Percentiles rank a stretch among this genome's conserved stretches.
Conservation (phyloP, 768 basidiomycete species). For the Leccinum fibrillosum region DNA sequence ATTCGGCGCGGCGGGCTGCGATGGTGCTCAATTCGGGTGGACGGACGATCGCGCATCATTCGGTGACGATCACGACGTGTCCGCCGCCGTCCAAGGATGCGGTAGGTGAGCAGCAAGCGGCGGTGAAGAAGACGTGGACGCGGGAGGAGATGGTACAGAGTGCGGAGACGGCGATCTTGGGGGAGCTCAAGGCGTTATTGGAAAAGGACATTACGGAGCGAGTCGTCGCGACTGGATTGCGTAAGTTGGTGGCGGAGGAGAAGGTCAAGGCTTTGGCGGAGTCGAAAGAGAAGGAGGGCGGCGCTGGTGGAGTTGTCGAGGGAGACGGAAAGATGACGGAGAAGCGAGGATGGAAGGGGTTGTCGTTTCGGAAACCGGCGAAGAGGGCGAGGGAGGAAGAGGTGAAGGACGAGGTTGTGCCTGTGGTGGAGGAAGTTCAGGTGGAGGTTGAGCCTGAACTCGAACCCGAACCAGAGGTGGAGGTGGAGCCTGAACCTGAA, state of each 20-base stretch:
- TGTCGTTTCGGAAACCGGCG: slow-evolving; percentile 44
- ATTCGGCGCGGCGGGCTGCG: slow-evolving; percentile 63
- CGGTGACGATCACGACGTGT: slow-evolving; percentile 51
- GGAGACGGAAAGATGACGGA: slow-evolving; percentile 47
- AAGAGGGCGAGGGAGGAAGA: slow-evolving; percentile 39
- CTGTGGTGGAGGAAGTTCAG: slow-evolving; percentile 26
- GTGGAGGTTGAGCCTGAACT: slow-evolving; percentile 2
- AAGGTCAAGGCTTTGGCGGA: slow-evolving; percentile 34
- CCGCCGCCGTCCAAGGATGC: slow-evolving; percentile 34
- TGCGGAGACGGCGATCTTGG: slow-evolving; percentile 54
- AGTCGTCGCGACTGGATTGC: slow-evolving; percentile 52
- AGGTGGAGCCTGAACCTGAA: slow-evolving; percentile 33
- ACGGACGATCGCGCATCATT: slow-evolving; percentile 55
- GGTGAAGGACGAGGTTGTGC: slow-evolving; percentile 15
- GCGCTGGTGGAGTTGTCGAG: slow-evolving; percentile 29
- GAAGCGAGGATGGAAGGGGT: slow-evolving; percentile 40
- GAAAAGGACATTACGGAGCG: slow-evolving; percentile 67
- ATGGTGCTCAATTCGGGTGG: slow-evolving; percentile 54
- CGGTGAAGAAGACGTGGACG: slow-evolving; percentile 46
- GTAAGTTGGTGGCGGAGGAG: slow-evolving; percentile 51
- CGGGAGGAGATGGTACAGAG: slow-evolving; percentile 50
- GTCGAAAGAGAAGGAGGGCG: slow-evolving; percentile 25
- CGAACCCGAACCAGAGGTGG: slow-evolving; percentile 13
- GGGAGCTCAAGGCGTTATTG: slow-evolving; percentile 52
- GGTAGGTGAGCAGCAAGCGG: slow-evolving; percentile 29